Conservation (phyloP, 2,329 filamentous ascomycete species). For the Metarhizium humberi region DNA sequence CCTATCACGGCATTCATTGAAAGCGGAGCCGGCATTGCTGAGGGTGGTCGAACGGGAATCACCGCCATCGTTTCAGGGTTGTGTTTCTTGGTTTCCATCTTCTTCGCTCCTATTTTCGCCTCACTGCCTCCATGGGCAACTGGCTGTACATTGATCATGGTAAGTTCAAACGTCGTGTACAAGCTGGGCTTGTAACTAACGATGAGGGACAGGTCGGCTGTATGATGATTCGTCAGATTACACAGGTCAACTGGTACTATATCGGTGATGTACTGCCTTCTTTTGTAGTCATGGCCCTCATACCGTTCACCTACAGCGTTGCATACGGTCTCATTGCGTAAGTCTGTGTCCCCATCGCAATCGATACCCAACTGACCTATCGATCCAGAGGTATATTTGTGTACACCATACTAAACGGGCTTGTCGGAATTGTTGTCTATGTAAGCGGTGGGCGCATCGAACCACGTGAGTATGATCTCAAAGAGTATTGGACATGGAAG, state of each 20-base stretch:
- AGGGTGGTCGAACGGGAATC: constrained; percentile 64
- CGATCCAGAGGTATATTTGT: constrained; percentile 41
- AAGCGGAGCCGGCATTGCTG: constrained; percentile 65
- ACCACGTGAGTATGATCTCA: constrained; percentile 43
- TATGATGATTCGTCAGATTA: constrained; percentile 69
- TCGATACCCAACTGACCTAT: neutral
- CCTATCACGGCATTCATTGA: constrained; percentile 70
- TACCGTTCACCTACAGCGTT: constrained; percentile 72
- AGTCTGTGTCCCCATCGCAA: constrained; percentile 18
- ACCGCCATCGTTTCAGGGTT: constrained; percentile 61
- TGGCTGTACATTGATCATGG: constrained; percentile 61
- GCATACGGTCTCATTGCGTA: constrained; percentile 68
- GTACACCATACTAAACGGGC: constrained; percentile 38
- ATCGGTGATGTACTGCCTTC: constrained; percentile 68
- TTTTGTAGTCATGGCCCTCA: constrained; percentile 65
- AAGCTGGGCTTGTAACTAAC: neutral
- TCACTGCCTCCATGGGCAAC: constrained; percentile 73
- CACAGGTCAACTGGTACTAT: constrained; percentile 67
- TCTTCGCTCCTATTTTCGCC: constrained; percentile 69
- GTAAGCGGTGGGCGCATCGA: constrained; percentile 32
- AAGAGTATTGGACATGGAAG: constrained; percentile 48
- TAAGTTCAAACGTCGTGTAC: constrained; percentile 20
- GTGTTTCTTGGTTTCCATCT: constrained; percentile 62
- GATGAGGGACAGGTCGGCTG: constrained; percentile 48
- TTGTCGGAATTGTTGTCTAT: constrained; percentile 35